A percentile compares a stretch with the other conserved stretches of the same genome.
Evolutionary conservation across 352 stramenopile genomes (phyloP).

Genomic region (Phytopythium mirpurense): DNA sequence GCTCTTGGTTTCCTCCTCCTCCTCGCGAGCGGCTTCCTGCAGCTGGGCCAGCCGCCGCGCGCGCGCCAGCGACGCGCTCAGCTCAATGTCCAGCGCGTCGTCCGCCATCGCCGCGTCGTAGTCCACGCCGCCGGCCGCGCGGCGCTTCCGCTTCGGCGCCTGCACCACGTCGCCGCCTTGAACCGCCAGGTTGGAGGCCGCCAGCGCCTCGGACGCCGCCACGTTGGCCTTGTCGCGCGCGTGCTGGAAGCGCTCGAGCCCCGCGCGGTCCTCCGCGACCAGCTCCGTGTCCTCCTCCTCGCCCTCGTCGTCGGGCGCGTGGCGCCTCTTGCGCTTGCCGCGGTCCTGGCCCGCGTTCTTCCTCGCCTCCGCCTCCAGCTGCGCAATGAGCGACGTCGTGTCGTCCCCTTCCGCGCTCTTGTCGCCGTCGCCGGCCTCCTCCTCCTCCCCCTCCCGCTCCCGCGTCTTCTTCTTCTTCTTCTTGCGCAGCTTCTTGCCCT

Average conservation of each 20-base stretch:
- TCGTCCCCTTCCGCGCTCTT: constrained; percentile 11
- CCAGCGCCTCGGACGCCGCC: constrained; percentile 35
- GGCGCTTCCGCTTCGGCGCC: constrained; percentile 31
- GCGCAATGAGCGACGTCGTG: constrained; percentile 35
- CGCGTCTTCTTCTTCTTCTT: constrained; percentile 63
- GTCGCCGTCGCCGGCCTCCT: constrained; percentile 20
- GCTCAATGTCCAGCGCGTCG: constrained; percentile 61
- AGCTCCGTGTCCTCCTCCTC: constrained; percentile 25
- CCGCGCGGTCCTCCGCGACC: constrained; percentile 37
- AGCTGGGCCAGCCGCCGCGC: constrained; percentile 52
- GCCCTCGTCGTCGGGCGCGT: constrained; percentile 24
- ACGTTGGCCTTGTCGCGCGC: constrained; percentile 60
- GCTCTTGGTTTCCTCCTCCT: constrained; percentile 15
- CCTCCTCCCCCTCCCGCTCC: constrained; percentile 34
- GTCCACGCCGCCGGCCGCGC: constrained; percentile 5
- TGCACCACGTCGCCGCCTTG: constrained; percentile 3
- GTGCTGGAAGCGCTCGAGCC: constrained; percentile 62
- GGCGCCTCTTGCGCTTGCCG: constrained; percentile 40
- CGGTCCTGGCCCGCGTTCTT: constrained; percentile 38
- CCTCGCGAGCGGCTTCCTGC: constrained; percentile 16
- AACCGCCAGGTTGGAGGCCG: constrained; percentile 6
- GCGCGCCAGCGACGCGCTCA: constrained; percentile 69
- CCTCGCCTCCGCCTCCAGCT: constrained; percentile 60
- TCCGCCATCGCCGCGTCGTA: constrained; percentile 42
- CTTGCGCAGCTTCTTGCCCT: constrained; percentile 66